These are phyloP conservation scores for Aspergillus funiculosus DNA, from an alignment of 495 filamentous ascomycete species.

Conservation along the genomic window DNA sequence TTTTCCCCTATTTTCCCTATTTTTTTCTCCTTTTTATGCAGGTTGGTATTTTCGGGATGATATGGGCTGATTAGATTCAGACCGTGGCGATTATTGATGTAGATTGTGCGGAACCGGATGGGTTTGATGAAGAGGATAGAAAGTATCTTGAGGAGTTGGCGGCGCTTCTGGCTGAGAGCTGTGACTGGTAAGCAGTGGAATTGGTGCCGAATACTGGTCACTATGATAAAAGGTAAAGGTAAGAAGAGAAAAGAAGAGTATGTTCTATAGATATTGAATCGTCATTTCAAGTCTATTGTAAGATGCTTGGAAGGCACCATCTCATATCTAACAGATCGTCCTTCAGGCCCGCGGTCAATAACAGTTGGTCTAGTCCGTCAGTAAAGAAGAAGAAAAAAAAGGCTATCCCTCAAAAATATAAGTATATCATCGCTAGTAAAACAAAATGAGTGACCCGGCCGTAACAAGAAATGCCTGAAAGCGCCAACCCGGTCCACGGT, in stretches of 20 bases:
- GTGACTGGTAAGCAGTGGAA: constrained; percentile 76
- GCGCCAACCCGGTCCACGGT: no score
- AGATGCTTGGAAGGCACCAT: no score
- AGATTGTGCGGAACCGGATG: constrained; percentile 64
- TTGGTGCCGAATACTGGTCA: no score
- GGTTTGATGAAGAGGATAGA: constrained; percentile 74
- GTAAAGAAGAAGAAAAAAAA: background rate
- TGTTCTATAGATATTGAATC: no score
- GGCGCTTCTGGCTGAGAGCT: constrained; percentile 54
- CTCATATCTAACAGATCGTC: no score
- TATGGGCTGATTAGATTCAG: constrained; percentile 26
- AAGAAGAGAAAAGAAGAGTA: no score
- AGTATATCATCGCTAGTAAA: background rate
- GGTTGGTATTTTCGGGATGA: background rate
- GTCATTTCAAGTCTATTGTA: no score
- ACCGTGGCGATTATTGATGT: constrained; percentile 87
- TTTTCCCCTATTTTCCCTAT: constrained; percentile 4
- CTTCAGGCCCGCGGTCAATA: no score
- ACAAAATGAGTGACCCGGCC: background rate
- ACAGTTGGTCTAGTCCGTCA: no score
- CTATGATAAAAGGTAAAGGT: no score
- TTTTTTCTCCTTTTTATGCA: background rate
- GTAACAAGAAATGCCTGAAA: background rate
- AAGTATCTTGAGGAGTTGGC: constrained; percentile 66
- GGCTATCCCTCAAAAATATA: background rate